Conservation (phyloP, 2,329 filamentous ascomycete species). For the Xylaria sp. region DNA sequence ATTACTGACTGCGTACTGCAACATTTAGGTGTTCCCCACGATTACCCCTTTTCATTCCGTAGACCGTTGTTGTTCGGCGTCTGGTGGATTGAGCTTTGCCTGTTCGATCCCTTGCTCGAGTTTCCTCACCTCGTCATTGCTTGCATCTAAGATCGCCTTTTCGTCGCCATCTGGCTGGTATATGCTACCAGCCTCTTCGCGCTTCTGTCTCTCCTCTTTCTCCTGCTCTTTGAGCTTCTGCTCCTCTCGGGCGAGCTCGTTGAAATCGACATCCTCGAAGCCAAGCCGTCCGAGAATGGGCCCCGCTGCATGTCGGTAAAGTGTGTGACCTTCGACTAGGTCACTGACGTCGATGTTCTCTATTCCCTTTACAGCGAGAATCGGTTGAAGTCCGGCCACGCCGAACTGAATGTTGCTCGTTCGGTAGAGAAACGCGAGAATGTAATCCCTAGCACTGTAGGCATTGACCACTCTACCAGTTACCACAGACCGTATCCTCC, state of each 20-base stretch:
- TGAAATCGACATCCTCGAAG: slow-evolving; percentile 73
- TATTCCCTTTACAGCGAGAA: slow-evolving; percentile 71
- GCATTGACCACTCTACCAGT: slow-evolving; percentile 87
- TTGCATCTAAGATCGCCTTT: slow-evolving; percentile 20
- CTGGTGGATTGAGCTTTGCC: slow-evolving; percentile 8
- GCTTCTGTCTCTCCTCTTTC: slow-evolving; percentile 43
- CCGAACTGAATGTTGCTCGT: slow-evolving; percentile 86
- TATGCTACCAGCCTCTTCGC: slow-evolving; percentile 39
- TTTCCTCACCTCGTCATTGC: slow-evolving; percentile 36
- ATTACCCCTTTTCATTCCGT: slow-evolving; percentile 5
- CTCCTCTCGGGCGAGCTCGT: slow-evolving; percentile 48
- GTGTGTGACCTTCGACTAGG: slow-evolving; percentile 75
- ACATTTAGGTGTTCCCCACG: not conserved
- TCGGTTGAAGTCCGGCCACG: slow-evolving; percentile 82
- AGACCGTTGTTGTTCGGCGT: slow-evolving; percentile 8
- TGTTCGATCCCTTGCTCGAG: slow-evolving; percentile 37
- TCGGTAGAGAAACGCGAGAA: slow-evolving; percentile 88
- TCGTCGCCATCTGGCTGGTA: slow-evolving; percentile 24
- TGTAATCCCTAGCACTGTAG: slow-evolving; percentile 86
- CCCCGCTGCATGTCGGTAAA: slow-evolving; percentile 76
- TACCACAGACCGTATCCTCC: slow-evolving; percentile 80
- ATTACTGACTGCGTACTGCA: not conserved
- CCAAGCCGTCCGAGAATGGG: slow-evolving; percentile 74
- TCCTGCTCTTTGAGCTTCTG: slow-evolving; percentile 43
- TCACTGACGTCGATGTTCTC: slow-evolving; percentile 77